Evolutionary conservation across 306 rosid species (phyloP).

Genomic region (Citrullus mucosospermus): DNA sequence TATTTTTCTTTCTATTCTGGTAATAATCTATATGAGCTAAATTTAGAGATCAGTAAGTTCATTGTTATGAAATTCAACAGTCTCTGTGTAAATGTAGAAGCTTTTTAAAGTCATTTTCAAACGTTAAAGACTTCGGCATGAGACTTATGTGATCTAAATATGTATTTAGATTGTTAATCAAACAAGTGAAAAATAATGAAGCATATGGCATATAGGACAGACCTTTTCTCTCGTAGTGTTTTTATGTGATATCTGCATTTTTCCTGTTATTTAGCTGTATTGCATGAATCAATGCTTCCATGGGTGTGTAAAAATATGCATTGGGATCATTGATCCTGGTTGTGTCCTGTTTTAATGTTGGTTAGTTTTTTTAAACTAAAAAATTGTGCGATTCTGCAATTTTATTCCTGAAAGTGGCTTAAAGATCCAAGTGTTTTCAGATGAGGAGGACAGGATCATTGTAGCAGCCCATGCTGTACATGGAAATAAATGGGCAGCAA

Average conservation of each 20-base stretch:
- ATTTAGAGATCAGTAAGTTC: background rate
- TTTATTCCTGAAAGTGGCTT: conserved; percentile 4
- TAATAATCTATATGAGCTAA: too few species aligned
- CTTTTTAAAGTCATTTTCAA: background rate
- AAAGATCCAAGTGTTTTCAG: conserved; percentile 26
- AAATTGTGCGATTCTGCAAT: background rate
- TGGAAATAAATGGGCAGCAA: conserved; percentile 92
- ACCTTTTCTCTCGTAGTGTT: background rate
- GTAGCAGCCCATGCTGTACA: conserved; percentile 81
- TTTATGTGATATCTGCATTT: background rate
- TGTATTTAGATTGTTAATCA: background rate
- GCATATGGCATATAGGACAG: background rate
- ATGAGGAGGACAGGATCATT: conserved; percentile 79
- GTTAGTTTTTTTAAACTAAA: background rate
- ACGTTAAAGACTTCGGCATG: background rate
- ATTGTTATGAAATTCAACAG: background rate
- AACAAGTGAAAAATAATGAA: background rate
- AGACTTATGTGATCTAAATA: background rate
- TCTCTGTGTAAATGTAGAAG: background rate
- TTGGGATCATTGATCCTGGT: background rate
- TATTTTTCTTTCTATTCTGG: background rate
- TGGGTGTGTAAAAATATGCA: background rate
- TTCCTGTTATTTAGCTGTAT: background rate
- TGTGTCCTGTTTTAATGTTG: background rate
- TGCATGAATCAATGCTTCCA: background rate